A percentile compares a stretch with the other conserved stretches of the same genome.
Conservation (phyloP, 2,329 filamentous ascomycete species). For the Paecilomyces niveus region DNA sequence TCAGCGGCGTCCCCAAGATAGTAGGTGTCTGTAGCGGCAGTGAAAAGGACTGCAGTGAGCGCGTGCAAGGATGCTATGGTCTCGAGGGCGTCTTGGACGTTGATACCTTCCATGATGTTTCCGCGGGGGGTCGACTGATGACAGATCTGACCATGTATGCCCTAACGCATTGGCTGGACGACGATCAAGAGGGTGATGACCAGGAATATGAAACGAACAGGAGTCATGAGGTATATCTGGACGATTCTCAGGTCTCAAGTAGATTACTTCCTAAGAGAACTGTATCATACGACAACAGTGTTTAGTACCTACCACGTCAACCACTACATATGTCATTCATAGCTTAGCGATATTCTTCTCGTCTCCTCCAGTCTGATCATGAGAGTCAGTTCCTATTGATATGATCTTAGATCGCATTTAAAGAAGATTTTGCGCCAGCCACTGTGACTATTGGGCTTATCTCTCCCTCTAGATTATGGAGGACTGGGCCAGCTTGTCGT, state of each 20-base stretch:
- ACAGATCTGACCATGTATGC: constrained; percentile 13
- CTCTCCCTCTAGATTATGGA: too few species aligned
- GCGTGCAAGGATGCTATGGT: constrained; percentile 10
- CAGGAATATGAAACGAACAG: not conserved
- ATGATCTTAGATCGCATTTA: not conserved
- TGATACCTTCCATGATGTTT: constrained; percentile 15
- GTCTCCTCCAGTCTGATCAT: not conserved
- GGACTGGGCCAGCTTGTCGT: too few species aligned
- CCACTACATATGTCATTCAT: not conserved
- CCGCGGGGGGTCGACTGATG: constrained; percentile 17
- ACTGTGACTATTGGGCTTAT: too few species aligned
- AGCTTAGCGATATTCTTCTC: not conserved
- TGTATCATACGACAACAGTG: not conserved
- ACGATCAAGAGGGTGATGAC: not conserved
- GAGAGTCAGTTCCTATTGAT: not conserved
- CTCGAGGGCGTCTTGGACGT: constrained; percentile 6
- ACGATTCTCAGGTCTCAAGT: not conserved
- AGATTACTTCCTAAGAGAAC: not conserved
- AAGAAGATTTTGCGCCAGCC: not conserved
- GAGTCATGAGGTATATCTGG: not conserved
- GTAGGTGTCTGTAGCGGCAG: constrained; percentile 15
- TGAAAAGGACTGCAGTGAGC: constrained; percentile 14
- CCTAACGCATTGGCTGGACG: constrained; percentile 7
- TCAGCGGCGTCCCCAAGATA: constrained; percentile 12
- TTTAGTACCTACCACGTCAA: not conserved